Evolutionary conservation across 192 early-diverging fungal genomes (phyloP).

Genomic region (Mortierella hygrophila): DNA sequence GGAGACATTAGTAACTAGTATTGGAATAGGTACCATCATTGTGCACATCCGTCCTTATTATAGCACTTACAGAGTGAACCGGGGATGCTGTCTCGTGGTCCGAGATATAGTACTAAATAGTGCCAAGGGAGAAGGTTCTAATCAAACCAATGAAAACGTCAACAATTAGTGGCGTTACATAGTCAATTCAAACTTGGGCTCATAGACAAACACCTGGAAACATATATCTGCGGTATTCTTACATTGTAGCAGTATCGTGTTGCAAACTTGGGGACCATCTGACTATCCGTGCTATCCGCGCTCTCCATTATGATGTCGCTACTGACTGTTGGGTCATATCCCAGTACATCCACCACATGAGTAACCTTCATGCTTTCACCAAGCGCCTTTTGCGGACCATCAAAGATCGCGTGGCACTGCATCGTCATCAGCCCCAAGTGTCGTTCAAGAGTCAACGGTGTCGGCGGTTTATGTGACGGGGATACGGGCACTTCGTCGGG

Average conservation of each 20-base stretch:
- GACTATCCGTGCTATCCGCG: background rate
- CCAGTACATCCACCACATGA: slow-evolving; percentile 11
- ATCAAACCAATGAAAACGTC: background rate
- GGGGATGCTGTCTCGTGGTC: background rate
- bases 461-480: background rate
- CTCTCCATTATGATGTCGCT: background rate
- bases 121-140: slow-evolving; percentile 21
- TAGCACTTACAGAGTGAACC: slow-evolving; percentile 13
- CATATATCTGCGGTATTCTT: background rate
- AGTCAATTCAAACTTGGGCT: background rate
- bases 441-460: slow-evolving; percentile 12
- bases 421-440: slow-evolving; percentile 24
- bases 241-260: slow-evolving; percentile 43
- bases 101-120: slow-evolving; percentile 14
- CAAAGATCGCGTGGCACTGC: slow-evolving; percentile 23
- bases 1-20: background rate
- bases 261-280: background rate
- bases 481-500: background rate
- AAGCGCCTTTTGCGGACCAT: slow-evolving; percentile 21
- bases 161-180: background rate
- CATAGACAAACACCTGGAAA: background rate
- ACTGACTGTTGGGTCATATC: background rate
- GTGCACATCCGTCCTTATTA: background rate
- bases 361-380: slow-evolving; percentile 22
- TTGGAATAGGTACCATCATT: background rate